Conservation (phyloP, 2,329 filamentous ascomycete species). For the Paracamarosporium sp. region DNA sequence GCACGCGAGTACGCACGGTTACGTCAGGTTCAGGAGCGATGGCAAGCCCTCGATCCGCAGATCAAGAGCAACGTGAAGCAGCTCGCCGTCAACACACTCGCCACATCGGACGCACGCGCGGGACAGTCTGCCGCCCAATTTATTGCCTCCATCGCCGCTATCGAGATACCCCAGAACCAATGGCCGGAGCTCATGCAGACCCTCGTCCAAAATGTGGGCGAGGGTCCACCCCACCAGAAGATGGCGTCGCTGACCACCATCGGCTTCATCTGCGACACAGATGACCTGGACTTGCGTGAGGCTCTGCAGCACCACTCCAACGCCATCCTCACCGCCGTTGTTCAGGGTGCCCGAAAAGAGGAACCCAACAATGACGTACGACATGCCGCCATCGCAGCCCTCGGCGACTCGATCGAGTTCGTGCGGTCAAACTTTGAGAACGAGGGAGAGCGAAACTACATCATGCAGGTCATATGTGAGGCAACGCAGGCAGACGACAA, state of each 20-base stretch:
- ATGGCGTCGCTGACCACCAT: conserved; percentile 95
- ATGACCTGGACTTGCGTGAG: conserved; percentile 85
- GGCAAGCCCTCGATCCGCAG: conserved; percentile 80
- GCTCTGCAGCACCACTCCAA: conserved; percentile 87
- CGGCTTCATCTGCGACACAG: conserved; percentile 96
- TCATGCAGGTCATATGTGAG: conserved; percentile 99
- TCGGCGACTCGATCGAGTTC: conserved; percentile 96
- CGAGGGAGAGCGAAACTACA: conserved; percentile 98
- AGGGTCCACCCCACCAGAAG: conserved; percentile 86
- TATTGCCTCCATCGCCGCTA: conserved; percentile 90
- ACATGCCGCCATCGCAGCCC: conserved; percentile 87
- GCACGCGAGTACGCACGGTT: conserved; percentile 88
- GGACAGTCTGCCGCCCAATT: conserved; percentile 93
- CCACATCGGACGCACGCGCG: conserved; percentile 79
- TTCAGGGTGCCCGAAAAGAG: conserved; percentile 96
- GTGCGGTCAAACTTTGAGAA: conserved; percentile 99
- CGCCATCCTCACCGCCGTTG: conserved; percentile 95
- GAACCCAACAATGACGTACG: conserved; percentile 91
- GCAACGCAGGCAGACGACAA: conserved; percentile 92
- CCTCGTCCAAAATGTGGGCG: conserved; percentile 91
- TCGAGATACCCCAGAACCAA: conserved; percentile 91
- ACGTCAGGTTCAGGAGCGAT: conserved; percentile 91
- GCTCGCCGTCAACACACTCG: conserved; percentile 85
- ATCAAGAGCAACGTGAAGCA: conserved; percentile 90
- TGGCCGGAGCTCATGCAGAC: conserved; percentile 91